Base-by-base conservation (phyloP, 768 basidiomycete genomes). In the Serendipita sp. region DNA sequence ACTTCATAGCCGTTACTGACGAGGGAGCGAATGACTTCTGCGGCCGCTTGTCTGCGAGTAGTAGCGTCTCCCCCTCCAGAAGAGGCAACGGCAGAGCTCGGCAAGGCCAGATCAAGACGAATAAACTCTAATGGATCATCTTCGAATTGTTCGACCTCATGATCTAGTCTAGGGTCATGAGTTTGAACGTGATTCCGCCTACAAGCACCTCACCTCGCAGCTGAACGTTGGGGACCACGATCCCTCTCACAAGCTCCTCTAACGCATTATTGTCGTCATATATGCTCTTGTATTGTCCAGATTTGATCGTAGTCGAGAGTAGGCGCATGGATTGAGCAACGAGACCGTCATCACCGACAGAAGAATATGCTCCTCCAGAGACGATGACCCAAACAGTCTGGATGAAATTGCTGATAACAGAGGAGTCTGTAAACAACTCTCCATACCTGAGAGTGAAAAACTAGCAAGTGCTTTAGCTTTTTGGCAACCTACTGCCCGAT, bases 101-200 rank as follows among this genome's bases (percentile, higher is more conserved):
- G 69, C 6, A 81, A 76, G 13, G 92, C 80, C 31, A 95, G 77
- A 69, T 95, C 92, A 45, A 90, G 79, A 23, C 91, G 85, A 68
- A 97, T 89, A 72, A 87, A 98, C 71, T 98, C 95, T 44, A 95
- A 81, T 0, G 96, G 94, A 68, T 96, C 94, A 66, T 98, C 96
- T 74, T 96, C 93, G 70, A 99, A 98, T 72, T 92, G 86, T 69
- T 99, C 96, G 60, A 90, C 80, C 64, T 97, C 94, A 68, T 91
- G 88, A 44, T 88, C 86, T 82, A 31, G 29, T n/a, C 27, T 34
- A 64, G 27, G 50, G 40, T 33, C 62, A 45, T 34, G 36, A 33
- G 23, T 16, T 64, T 29, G 23, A 15, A 8, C 44, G 50, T 3
- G 40, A 40, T 37, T 11, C 11, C 10, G 5, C 15, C 16, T n/a